phyloP scores from a whole-genome alignment of 2,329 filamentous ascomycete genomes.

The Xylaria sp. region DNA sequence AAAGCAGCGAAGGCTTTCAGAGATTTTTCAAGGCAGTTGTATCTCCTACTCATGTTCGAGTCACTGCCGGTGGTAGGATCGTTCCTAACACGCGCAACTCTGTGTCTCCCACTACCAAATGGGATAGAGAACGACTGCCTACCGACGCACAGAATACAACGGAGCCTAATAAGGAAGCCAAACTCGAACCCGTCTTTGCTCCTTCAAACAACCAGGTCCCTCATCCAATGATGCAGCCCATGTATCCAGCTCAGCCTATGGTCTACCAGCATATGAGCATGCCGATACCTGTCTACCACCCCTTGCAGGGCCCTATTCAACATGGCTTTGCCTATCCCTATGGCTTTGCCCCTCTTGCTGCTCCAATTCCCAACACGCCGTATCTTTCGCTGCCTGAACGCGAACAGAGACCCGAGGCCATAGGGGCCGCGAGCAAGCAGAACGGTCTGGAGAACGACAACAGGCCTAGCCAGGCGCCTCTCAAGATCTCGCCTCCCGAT shows the following conservation, averaged over 20 bases:
- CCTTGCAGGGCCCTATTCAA: slow-evolving; percentile 42
- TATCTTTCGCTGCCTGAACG: slow-evolving; percentile 31
- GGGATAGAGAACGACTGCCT: slow-evolving; percentile 55
- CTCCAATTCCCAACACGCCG: slow-evolving; percentile 26
- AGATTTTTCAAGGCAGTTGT: slow-evolving; percentile 75
- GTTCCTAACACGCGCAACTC: slow-evolving; percentile 71
- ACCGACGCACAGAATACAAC: slow-evolving; percentile 41
- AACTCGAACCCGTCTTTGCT: slow-evolving; percentile 28
- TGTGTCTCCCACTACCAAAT: slow-evolving; percentile 64
- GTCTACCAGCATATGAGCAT: slow-evolving; percentile 47
- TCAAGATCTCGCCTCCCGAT: slow-evolving; percentile 55
- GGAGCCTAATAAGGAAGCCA: slow-evolving; percentile 44
- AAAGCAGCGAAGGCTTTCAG: slow-evolving; percentile 73
- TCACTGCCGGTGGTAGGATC: slow-evolving; percentile 74
- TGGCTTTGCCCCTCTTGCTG: slow-evolving; percentile 38
- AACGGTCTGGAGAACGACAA: slow-evolving; percentile 45
- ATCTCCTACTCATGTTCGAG: slow-evolving; percentile 73
- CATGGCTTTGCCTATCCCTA: slow-evolving; percentile 42
- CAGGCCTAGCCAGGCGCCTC: slow-evolving; percentile 49
- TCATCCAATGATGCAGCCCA: slow-evolving; percentile 39
- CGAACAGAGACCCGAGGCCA: slow-evolving; percentile 35
- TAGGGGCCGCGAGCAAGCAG: slow-evolving; percentile 33
- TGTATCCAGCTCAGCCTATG: slow-evolving; percentile 38
- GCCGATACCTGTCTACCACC: slow-evolving; percentile 47
- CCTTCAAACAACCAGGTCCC: slow-evolving; percentile 33